Base-by-base conservation (phyloP, 352 stramenopile genomes). In the Peronospora destructor region DNA sequence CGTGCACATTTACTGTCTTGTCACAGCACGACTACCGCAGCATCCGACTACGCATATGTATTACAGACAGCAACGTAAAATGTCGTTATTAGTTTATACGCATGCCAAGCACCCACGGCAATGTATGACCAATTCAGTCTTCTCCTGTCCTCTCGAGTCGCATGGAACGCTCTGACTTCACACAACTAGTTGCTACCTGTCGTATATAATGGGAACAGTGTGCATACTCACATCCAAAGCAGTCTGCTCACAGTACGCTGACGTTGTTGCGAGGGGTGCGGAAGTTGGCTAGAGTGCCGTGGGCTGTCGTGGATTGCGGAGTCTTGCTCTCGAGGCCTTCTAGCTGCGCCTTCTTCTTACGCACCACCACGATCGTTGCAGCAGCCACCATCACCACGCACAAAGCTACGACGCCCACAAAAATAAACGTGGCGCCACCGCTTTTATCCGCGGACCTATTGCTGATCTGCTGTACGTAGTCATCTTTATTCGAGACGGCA, bases 1-100 rank as follows among this genome's bases (percentile, higher is more conserved):
- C 53, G 96, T 99, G 9, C 92, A 98, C 60, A 99, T 99, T 40
- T 99, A 99, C 64, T 82, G 97, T 0, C 73, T 99, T 13, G 86
- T 99, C 19, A 21, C 19, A 21, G 19, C 19, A 21, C 19, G 19
- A 21, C 1, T 21, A 3, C 19, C 19, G 19, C 19, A 21, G 19
- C 19, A 21, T 21, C 19, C 19, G 19, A 21, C 19, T 21, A 21
- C 3, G 1, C 3, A 21, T 21, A 1, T 21, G 19, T 21, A 21
- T 21, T 21, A 21, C 19, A 1, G 19, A 21, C 19, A 21, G 26
- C 8, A 30, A 30, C 5, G 26, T 4, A 30, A 30, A 4, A 30
- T 6, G 26, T 10, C 26, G 5, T 30, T 30, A 10, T 30, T 30
- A 30, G 26, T 30, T 6, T 30, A 30, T 30, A 30, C 26, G 26